phyloP scores from a whole-genome alignment of 352 stramenopile genomes.

The Peronospora belbahrii region DNA sequence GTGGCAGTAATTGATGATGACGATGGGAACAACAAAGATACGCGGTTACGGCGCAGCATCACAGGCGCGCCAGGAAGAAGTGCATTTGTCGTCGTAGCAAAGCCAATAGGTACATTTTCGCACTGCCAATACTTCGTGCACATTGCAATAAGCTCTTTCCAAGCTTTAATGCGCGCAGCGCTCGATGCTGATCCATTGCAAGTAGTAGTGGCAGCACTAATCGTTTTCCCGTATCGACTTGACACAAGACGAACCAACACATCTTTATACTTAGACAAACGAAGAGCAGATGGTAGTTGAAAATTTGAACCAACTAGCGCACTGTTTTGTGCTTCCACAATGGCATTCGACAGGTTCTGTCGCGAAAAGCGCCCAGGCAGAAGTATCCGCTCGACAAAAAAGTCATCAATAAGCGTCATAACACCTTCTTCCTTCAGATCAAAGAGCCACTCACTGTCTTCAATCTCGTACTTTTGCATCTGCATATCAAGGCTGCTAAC shows the following conservation, averaged over 20 bases:
- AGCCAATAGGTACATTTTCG: constrained; percentile 64
- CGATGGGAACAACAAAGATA: constrained; percentile 58
- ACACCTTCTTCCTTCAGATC: constrained; percentile 40
- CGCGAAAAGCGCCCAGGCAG: constrained; percentile 58
- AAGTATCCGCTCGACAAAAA: constrained; percentile 50
- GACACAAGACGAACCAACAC: constrained; percentile 47
- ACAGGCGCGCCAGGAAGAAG: constrained; percentile 50
- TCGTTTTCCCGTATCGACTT: constrained; percentile 25
- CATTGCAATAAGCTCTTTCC: constrained; percentile 56
- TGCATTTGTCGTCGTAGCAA: constrained; percentile 37
- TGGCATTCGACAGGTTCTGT: constrained; percentile 54
- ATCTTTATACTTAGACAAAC: constrained; percentile 61
- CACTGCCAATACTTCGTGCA: constrained; percentile 67
- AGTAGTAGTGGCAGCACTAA: constrained; percentile 7
- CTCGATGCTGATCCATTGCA: constrained; percentile 19
- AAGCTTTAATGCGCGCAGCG: constrained; percentile 42
- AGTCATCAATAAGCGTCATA: constrained; percentile 41
- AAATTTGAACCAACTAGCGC: constrained; percentile 22
- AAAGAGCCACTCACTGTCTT: constrained; percentile 53
- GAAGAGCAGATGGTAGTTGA: constrained; percentile 23
- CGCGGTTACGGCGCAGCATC: constrained; percentile 56
- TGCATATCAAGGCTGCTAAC: constrained; percentile 53
- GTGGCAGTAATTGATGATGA: constrained; percentile 39
- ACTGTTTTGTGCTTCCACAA: constrained; percentile 33
- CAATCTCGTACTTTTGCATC: constrained; percentile 54